Conservation (phyloP, 495 filamentous ascomycete genomes). For the Aspergillus kassunensis region DNA sequence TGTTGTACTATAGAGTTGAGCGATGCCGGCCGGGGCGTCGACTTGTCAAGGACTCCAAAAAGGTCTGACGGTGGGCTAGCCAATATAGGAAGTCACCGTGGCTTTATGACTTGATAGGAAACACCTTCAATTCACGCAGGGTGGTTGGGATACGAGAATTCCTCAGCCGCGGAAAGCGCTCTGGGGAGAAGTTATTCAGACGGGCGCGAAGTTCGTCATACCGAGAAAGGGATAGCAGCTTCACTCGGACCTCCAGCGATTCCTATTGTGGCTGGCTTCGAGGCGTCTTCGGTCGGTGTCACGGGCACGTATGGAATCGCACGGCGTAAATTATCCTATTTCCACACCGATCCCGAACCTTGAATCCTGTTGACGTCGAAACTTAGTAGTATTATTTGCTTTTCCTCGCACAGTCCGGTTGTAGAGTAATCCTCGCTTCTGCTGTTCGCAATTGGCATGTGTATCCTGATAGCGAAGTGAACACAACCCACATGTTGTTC, state of each 20-base stretch:
- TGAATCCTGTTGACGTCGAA: neutral
- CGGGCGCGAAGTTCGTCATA: constrained; percentile 6
- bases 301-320: constrained; percentile 7
- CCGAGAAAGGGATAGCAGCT: constrained; percentile 13
- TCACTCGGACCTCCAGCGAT: constrained; percentile 12
- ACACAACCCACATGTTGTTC: neutral
- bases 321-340: constrained; percentile 12
- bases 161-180: constrained; percentile 14
- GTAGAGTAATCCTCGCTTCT: neutral
- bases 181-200: constrained; percentile 3
- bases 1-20: too few species aligned
- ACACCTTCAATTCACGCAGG: neutral
- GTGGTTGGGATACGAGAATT: constrained; percentile 1
- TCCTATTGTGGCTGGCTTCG: neutral
- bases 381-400: neutral
- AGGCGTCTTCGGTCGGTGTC: constrained; percentile 1
- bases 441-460: neutral
- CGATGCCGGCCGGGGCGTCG: too few species aligned
- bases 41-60: too few species aligned
- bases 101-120: neutral
- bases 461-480: neutral
- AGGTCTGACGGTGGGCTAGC: constrained; percentile 3
- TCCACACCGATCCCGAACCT: neutral
- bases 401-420: neutral
- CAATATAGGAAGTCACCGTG: neutral